Conservation (phyloP, 2,329 filamentous ascomycete species). For the Cladosporium sp. region DNA sequence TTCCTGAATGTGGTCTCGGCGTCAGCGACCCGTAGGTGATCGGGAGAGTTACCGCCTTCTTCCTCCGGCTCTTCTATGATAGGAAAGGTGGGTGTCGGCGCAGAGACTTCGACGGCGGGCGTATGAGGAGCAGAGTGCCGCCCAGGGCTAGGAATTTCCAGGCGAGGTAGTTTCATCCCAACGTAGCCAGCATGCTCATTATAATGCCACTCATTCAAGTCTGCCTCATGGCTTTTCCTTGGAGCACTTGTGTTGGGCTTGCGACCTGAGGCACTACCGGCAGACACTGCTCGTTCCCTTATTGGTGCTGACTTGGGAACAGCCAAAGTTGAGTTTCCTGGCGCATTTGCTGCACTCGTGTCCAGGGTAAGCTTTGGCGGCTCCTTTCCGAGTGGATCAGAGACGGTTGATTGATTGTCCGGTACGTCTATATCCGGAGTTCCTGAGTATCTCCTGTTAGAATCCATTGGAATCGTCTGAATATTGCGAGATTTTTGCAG, state of each 20-base stretch:
- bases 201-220: neutral
- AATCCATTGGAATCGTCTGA: constrained; percentile 62
- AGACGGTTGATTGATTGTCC: constrained; percentile 43
- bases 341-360: constrained; percentile 1
- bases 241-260: constrained; percentile 37
- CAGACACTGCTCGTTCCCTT: constrained; percentile 49
- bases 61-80: constrained; percentile 6
- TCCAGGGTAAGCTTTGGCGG: constrained; percentile 4
- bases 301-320: constrained; percentile 25
- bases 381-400: constrained; percentile 42
- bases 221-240: neutral
- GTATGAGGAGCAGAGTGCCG: constrained; percentile 10
- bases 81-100: constrained; percentile 7
- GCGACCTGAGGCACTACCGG: constrained; percentile 50
- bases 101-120: constrained; percentile 6
- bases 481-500: constrained; percentile 76
- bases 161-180: constrained; percentile 2
- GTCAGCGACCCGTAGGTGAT: constrained; percentile 7
- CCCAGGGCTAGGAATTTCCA: constrained; percentile 4
- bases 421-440: constrained; percentile 48
- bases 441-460: constrained; percentile 65
- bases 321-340: constrained; percentile 20
- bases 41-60: neutral
- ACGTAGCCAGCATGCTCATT: constrained; percentile 5
- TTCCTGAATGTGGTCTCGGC: constrained; percentile 2